Conservation (phyloP, 2,329 filamentous ascomycete genomes). For the Alternaria triticimaculans region DNA sequence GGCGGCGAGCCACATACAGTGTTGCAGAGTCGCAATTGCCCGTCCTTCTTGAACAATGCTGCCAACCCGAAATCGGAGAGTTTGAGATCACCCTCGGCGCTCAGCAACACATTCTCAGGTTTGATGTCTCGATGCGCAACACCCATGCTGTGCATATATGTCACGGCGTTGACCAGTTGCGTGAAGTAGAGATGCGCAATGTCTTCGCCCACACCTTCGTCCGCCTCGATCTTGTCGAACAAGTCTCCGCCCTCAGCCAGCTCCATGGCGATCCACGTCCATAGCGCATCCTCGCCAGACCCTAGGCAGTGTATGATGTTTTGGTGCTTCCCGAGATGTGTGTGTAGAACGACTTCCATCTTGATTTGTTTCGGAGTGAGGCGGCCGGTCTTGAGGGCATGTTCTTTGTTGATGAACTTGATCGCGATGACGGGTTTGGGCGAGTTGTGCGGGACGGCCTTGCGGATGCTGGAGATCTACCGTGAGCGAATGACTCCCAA, state of each 20-base stretch:
- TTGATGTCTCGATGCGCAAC: constrained; percentile 80
- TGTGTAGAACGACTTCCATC: constrained; percentile 91
- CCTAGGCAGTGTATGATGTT: constrained; percentile 95
- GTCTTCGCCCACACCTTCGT: constrained; percentile 91
- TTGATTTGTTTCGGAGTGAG: constrained; percentile 87
- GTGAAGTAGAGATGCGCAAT: constrained; percentile 97
- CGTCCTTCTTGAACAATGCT: constrained; percentile 89
- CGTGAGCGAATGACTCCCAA: neutral
- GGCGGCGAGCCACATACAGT: constrained; percentile 96
- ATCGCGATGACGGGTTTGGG: constrained; percentile 86
- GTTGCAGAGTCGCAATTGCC: constrained; percentile 78
- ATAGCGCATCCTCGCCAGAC: constrained; percentile 81
- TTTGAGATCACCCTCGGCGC: constrained; percentile 84
- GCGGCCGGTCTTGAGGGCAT: constrained; percentile 86
- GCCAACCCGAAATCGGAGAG: constrained; percentile 97
- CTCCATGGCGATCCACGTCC: constrained; percentile 99
- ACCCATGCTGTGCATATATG: constrained; percentile 95
- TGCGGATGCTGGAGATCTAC: constrained; percentile 68
- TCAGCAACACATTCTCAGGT: constrained; percentile 93
- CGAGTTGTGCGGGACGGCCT: constrained; percentile 77
- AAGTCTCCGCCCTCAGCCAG: constrained; percentile 93
- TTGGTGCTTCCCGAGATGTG: constrained; percentile 83
- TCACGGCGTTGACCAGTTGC: constrained; percentile 87
- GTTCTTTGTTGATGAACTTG: constrained; percentile 98
- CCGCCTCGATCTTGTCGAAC: constrained; percentile 99